phyloP scores from a whole-genome alignment of 2,329 filamentous ascomycete genomes.

The Colletotrichum plurivorum region DNA sequence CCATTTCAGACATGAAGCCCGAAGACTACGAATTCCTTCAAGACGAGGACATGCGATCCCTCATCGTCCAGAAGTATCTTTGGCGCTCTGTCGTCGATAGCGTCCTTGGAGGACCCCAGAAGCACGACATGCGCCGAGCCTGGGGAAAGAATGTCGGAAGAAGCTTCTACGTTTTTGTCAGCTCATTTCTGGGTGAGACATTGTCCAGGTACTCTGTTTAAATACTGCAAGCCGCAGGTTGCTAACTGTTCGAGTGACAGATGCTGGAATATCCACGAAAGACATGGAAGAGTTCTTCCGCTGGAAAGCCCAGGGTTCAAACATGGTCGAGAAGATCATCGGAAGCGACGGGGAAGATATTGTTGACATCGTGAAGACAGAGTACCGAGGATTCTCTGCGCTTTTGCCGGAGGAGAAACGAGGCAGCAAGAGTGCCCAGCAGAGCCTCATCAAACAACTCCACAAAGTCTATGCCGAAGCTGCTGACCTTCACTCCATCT shows the following conservation, averaged over 20 bases:
- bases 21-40: background rate
- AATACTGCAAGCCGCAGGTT: no score
- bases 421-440: fast-evolving
- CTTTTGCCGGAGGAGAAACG: fast-evolving
- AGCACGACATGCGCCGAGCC: no score
- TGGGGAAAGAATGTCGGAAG: no score
- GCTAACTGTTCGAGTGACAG: no score
- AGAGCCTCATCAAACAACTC: background rate
- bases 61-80: background rate
- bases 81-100: background rate
- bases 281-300: background rate
- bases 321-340: background rate
- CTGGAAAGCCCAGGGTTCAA: conserved; percentile 1
- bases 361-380: fast-evolving
- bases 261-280: no score
- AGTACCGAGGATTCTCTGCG: background rate
- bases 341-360: background rate
- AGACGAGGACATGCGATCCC: background rate
- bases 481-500: background rate
- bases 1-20: no score
- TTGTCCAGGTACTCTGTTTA: no score
- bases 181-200: no score
- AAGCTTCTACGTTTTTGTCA: no score
- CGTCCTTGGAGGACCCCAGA: background rate
- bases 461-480: background rate